Evolutionary conservation across 441 rosid genomes (phyloP), one percentile per base, ranked within the genome.

Genomic region (California macrophylla): DNA sequence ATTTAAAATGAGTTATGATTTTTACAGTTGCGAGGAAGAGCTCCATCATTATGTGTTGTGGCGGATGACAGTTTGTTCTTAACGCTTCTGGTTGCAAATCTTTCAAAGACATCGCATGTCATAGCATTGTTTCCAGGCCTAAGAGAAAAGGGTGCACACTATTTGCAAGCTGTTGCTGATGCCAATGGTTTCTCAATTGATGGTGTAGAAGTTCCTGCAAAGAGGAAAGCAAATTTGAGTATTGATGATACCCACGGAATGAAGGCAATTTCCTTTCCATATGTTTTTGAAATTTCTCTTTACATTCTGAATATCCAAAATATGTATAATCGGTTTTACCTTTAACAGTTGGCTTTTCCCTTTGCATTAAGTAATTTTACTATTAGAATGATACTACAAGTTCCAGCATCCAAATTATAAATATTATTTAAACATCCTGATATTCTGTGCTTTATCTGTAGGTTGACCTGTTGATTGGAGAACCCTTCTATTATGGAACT

Each of bases 391-490:
- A 58, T 65, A 63, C 42, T 61, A 76, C 58, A 36, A 58, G 66
- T 60, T 68, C 58, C 66, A 54, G 23, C 65, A 18, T 23, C 64
- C 68, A 34, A 10, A 45, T 67, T 23, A 42, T 64, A 24, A 23
- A 64, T 30, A 6, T n/a, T 52, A 50, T 65, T 45, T 71, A 25
- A 67, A 65, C 34, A 58, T 36, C 16, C 32, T 45, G 25, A 67
- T 24, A 42, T 45, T 12, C 25, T 64, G 34, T 73, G 12, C 70
- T 73, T n/a, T 75, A 16, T 77, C 74, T 72, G 70, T 81, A 92
- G 99, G 83, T 88, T 81, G 98, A 94, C 75, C 76, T 89, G 72
- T 77, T 92, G 80, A 81, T 94, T 68, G 96, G 89, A 72, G 99
- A 94, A 74, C 99, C 97, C 32, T 90, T 83, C 77, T 94, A 85